Evolutionary conservation across 2,329 filamentous ascomycete genomes (phyloP).

Genomic region (Claviceps pusilla): DNA sequence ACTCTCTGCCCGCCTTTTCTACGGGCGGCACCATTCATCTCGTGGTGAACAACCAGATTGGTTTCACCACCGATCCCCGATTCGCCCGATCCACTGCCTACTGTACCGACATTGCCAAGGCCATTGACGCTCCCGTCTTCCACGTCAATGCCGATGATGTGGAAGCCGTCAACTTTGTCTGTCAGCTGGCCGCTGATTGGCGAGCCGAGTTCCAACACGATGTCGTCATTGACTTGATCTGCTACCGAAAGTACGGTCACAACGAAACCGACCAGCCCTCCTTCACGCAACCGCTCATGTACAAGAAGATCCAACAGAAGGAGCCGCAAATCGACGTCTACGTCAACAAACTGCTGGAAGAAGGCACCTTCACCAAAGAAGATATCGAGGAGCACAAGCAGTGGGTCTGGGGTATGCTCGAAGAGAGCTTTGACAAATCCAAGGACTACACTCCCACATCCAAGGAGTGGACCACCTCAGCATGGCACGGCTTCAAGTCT

Average conservation of each 20-base stretch:
- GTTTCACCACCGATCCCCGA: conserved; percentile 95
- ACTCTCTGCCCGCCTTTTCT: conserved; percentile 87
- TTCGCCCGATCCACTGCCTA: conserved; percentile 96
- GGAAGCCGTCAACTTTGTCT: conserved; percentile 95
- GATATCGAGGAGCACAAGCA: conserved; percentile 98
- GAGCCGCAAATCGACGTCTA: conserved; percentile 80
- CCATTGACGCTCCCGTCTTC: conserved; percentile 95
- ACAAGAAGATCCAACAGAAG: conserved; percentile 87
- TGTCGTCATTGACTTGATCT: conserved; percentile 94
- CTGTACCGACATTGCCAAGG: conserved; percentile 98
- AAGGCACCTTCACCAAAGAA: conserved; percentile 91
- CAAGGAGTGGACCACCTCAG: conserved; percentile 96
- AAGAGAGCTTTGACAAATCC: conserved; percentile 92
- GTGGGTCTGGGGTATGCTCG: conserved; percentile 98
- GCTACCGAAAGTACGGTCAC: conserved; percentile 97
- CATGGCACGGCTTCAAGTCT: conserved; percentile 99
- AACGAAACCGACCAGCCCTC: conserved; percentile 99
- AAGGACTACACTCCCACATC: conserved; percentile 94
- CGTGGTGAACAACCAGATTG: conserved; percentile 99
- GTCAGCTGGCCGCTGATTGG: conserved; percentile 93
- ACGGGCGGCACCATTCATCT: conserved; percentile 95
- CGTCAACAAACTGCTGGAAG: conserved; percentile 74
- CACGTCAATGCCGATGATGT: conserved; percentile 98
- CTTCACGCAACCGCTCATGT: conserved; percentile 99
- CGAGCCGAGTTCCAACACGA: conserved; percentile 97